Conservation (phyloP, 257 asterid species). For the Przewalskia tangutica region DNA sequence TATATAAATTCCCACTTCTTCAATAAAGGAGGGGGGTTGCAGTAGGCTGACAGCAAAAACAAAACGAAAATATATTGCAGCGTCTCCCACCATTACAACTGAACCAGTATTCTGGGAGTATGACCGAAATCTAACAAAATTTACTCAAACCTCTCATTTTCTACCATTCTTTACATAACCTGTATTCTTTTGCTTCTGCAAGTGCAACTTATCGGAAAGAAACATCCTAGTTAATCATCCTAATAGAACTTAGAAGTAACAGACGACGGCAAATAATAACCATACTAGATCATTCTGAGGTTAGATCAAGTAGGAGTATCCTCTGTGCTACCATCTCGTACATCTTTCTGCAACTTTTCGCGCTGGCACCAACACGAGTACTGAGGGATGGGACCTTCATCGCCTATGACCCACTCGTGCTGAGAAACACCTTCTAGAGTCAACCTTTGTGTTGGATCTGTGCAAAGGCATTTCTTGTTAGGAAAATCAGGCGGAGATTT, state of each 20-base stretch:
- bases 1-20: too few species aligned
- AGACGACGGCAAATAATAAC: background rate
- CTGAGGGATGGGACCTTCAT: constrained; percentile 58
- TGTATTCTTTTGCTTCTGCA: background rate
- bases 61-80: background rate
- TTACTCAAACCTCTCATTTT: background rate
- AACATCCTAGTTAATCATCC: background rate
- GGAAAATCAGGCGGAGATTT: background rate
- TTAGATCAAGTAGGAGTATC: constrained; percentile 15
- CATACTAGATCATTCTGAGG: background rate
- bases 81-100: background rate
- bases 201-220: background rate
- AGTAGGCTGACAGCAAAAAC: too few species aligned
- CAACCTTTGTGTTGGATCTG: constrained; percentile 80
- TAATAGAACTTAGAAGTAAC: too few species aligned
- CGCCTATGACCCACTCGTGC: constrained; percentile 74
- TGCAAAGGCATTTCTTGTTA: background rate
- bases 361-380: constrained; percentile 78
- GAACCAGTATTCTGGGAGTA: background rate
- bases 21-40: too few species aligned
- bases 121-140: background rate
- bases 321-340: constrained; percentile 14
- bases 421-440: constrained; percentile 49
- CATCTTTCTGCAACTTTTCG: constrained; percentile 11
- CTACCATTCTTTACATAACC: background rate